These are phyloP conservation scores for Cyclostephanos tholiformis DNA, from an alignment of 108 stramenopile species.

Conservation along the genomic window DNA sequence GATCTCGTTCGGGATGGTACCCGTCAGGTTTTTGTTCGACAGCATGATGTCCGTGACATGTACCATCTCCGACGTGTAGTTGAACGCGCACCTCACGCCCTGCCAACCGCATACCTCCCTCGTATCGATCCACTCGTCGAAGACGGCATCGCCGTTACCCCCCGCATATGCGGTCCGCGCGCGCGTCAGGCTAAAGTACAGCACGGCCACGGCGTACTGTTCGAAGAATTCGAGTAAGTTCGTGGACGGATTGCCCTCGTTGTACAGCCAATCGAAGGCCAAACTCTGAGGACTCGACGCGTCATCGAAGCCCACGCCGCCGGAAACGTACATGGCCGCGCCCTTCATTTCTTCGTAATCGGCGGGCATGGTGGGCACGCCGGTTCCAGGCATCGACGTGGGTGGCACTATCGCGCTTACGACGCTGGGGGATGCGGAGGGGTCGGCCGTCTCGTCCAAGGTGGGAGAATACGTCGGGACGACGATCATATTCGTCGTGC, in stretches of 20 bases:
- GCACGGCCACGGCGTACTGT: slow-evolving; percentile 45
- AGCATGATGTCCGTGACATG: slow-evolving; percentile 46
- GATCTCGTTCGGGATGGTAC: slow-evolving; percentile 63
- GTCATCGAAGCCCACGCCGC: slow-evolving; percentile 17
- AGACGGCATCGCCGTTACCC: background rate
- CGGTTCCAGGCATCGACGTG: slow-evolving; percentile 16
- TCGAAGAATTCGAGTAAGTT: slow-evolving; percentile 52
- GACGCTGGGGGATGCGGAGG: background rate
- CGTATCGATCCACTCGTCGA: slow-evolving; percentile 33
- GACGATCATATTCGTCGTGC: too few species aligned
- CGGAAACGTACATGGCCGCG: slow-evolving; percentile 43
- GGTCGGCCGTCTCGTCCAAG: too few species aligned
- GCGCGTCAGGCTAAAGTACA: slow-evolving; percentile 43
- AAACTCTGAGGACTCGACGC: slow-evolving; percentile 28
- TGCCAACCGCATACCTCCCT: slow-evolving; percentile 43
- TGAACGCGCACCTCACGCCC: slow-evolving; percentile 46
- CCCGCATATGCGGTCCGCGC: slow-evolving; percentile 11
- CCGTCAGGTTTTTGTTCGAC: slow-evolving; percentile 44
- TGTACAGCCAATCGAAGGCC: slow-evolving; percentile 49
- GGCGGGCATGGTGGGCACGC: slow-evolving; percentile 31
- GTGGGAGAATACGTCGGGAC: too few species aligned
- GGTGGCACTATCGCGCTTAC: background rate
- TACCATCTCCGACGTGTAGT: slow-evolving; percentile 41
- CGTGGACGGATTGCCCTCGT: slow-evolving; percentile 37
- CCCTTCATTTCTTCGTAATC: slow-evolving; percentile 48